phyloP scores from a whole-genome alignment of 108 stramenopile genomes.

The Licmophora abbreviata region DNA sequence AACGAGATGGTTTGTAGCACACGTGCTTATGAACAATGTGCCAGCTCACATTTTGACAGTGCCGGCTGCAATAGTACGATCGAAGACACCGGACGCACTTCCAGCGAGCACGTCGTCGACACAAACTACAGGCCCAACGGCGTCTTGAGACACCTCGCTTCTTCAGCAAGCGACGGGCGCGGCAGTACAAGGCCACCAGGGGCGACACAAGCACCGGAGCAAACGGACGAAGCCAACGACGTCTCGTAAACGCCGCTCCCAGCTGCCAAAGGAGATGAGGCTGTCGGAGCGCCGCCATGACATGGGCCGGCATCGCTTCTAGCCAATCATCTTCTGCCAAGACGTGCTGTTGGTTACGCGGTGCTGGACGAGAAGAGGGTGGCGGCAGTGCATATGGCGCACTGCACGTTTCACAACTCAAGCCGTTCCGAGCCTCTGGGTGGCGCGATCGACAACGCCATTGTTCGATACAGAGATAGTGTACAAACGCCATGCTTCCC shows the following conservation, averaged over 20 bases:
- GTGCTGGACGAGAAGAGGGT: constrained; percentile 55
- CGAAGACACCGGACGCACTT: constrained; percentile 88
- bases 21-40: constrained; percentile 91
- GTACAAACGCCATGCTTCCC: constrained; percentile 89
- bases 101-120: constrained; percentile 80
- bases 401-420: constrained; percentile 80
- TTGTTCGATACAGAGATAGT: constrained; percentile 83
- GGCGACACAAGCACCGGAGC: constrained; percentile 77
- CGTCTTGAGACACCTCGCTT: constrained; percentile 80
- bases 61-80: constrained; percentile 83
- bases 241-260: constrained; percentile 59
- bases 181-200: constrained; percentile 75
- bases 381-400: constrained; percentile 79
- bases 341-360: constrained; percentile 16
- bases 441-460: constrained; percentile 86
- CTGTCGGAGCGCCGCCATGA: constrained; percentile 67
- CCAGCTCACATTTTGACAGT: constrained; percentile 91
- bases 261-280: constrained; percentile 84
- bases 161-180: constrained; percentile 71
- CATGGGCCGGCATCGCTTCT: constrained; percentile 89
- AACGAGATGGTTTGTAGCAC: constrained; percentile 83
- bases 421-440: constrained; percentile 63
- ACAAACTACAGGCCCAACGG: constrained; percentile 87
- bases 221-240: constrained; percentile 65
- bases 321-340: constrained; percentile 71